Evolutionary conservation across 2,329 filamentous ascomycete genomes (phyloP).

Genomic region (Fonsecaea multimorphosa): DNA sequence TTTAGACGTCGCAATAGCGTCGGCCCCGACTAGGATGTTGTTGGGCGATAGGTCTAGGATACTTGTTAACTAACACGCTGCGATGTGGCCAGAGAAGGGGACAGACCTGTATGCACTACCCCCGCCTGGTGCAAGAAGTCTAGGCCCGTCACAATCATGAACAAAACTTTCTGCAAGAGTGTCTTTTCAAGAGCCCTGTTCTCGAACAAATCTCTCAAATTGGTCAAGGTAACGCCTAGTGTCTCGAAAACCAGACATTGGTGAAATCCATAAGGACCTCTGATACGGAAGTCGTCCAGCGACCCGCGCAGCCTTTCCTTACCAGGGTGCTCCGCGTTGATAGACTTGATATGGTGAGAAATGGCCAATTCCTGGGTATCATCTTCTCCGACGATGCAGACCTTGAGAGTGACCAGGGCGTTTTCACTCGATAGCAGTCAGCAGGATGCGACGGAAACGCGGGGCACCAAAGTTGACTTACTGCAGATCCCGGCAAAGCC

Average conservation of each 20-base stretch:
- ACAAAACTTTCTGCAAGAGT: conserved; percentile 40
- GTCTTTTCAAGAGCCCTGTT: too few species aligned
- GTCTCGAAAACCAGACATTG: background rate
- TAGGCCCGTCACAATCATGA: conserved; percentile 38
- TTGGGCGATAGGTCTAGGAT: conserved; percentile 43
- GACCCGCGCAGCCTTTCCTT: conserved; percentile 45
- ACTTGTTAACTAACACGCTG: background rate
- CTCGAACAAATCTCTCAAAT: background rate
- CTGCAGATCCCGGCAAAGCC: conserved; percentile 49
- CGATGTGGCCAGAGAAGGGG: background rate
- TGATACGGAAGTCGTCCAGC: conserved; percentile 47
- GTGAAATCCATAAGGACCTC: background rate
- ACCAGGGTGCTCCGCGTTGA: conserved; percentile 39
- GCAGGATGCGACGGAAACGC: conserved; percentile 44
- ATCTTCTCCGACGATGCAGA: conserved; percentile 19
- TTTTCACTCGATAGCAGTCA: conserved; percentile 19
- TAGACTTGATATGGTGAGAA: conserved; percentile 37
- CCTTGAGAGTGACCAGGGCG: conserved; percentile 35
- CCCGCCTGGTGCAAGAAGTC: conserved; percentile 44
- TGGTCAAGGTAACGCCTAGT: background rate
- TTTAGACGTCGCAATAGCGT: background rate
- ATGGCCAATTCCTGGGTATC: conserved; percentile 37
- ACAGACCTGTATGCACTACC: conserved; percentile 41
- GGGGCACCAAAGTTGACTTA: conserved; percentile 30
- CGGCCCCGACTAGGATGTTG: conserved; percentile 43